These are phyloP conservation scores for Pythium dissotocum DNA, from an alignment of 352 stramenopile genomes.

Conservation along the genomic window DNA sequence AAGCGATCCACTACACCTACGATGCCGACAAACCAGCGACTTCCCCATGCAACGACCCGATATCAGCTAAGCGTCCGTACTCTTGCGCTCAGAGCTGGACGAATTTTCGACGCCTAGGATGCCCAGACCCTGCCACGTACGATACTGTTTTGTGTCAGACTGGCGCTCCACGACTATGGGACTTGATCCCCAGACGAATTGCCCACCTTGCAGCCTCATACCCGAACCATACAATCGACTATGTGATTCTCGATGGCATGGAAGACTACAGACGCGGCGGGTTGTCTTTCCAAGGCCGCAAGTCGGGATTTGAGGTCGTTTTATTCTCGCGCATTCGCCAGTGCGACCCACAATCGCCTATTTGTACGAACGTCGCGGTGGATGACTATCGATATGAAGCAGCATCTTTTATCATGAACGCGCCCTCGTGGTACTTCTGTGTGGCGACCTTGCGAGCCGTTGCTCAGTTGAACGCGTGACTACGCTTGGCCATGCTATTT, in stretches of 20 bases:
- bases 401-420: slow-evolving; percentile 25
- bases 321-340: slow-evolving; percentile 10
- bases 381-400: slow-evolving; percentile 52
- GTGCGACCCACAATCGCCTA: not conserved
- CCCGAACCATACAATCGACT: slow-evolving; percentile 10
- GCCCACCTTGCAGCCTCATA: not conserved
- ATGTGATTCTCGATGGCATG: slow-evolving; percentile 7
- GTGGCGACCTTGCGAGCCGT: slow-evolving; percentile 31
- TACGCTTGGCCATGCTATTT: slow-evolving; percentile 33
- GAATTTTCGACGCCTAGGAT: not conserved
- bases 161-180: slow-evolving; percentile 2
- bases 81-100: slow-evolving; percentile 17
- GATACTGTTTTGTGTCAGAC: not conserved
- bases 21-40: not conserved
- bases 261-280: slow-evolving; percentile 8
- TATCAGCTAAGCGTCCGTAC: not conserved
- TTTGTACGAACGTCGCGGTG: slow-evolving; percentile 41
- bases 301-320: slow-evolving; percentile 2
- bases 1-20: slow-evolving; percentile 35
- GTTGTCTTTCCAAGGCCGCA: slow-evolving; percentile 7
- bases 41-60: slow-evolving; percentile 1
- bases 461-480: slow-evolving; percentile 37
- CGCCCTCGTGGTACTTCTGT: slow-evolving; percentile 34
- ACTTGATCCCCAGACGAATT: not conserved
- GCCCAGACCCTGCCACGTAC: not conserved